Evolutionary conservation across 108 stramenopile species (phyloP), one percentile per base, ranked within the genome.

Genomic region (Cylindrotheca fusiformis): DNA sequence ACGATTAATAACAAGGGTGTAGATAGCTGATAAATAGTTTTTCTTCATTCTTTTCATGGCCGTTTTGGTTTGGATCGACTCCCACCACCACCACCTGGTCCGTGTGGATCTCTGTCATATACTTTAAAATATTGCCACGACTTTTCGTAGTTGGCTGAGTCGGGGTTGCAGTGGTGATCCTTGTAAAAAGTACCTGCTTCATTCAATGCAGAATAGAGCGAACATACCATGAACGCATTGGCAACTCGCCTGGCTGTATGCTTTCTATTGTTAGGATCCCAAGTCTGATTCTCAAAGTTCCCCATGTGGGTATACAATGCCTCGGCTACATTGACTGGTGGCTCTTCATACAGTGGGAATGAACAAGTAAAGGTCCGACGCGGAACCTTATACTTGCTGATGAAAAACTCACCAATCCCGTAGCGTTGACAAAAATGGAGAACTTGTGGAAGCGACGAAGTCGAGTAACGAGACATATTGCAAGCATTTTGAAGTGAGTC

Each of bases 401-500:
- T 87, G 31, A 86, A 71, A 25, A 67, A 80, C 10, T 81, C 66
- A 24, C 86, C 88, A 23, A 85, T 62, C 8, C 72, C 68, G 67
- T 89, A 96, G 24, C 62, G 60, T 61, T 94, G 89, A 61, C 93
- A 94, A 56, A 82, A 91, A 75, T 94, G 93, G 10, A 94, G 48
- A 24, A 90, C 75, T 51, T 70, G 82, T 23, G 78, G 69, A 18
- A 66, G 33, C 12, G 53, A 45, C 12, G 69, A 69, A 8, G 28
- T 12, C 31, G 54, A 48, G 27, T 72, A 52, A n/a, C 36, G 23
- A 19, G 45, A 25, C 0, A 67, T 48, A 31, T 67, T 53, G 26
- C 52, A 85, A 48, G 63, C 77, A 72, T 44, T 53, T 36, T 49
- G 64, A 48, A 19, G 62, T 41, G 30, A 55, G 26, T 22, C 79